Conservation (phyloP, 192 early-diverging fungal species). For the Pilaira anomala region DNA sequence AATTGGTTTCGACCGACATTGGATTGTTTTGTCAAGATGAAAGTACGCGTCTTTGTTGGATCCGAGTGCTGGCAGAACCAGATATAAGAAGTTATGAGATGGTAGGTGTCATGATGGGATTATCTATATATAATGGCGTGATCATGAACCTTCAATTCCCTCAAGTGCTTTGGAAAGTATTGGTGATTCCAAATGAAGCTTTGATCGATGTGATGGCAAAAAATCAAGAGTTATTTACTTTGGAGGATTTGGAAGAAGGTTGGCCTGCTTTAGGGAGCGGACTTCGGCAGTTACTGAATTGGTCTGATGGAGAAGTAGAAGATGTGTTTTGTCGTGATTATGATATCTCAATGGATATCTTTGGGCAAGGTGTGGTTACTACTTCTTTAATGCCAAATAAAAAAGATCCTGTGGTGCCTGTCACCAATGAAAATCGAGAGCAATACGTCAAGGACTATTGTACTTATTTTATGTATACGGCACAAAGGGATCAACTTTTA, state of each 20-base stretch:
- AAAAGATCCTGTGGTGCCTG: constrained; percentile 41
- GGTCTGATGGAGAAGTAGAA: constrained; percentile 57
- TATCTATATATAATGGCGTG: constrained; percentile 90
- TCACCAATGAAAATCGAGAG: constrained; percentile 73
- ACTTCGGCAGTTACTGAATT: constrained; percentile 73
- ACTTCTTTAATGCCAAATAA: constrained; percentile 47
- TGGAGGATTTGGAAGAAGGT: constrained; percentile 18
- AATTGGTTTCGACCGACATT: constrained; percentile 68
- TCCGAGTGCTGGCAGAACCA: constrained; percentile 49
- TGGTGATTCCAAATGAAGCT: constrained; percentile 7
- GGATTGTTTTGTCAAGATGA: constrained; percentile 69
- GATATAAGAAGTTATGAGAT: constrained; percentile 62
- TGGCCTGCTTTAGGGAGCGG: constrained; percentile 64
- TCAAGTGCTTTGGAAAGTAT: constrained; percentile 65
- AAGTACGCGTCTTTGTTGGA: constrained; percentile 74
- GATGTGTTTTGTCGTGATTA: constrained; percentile 83
- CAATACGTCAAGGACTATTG: constrained; percentile 73
- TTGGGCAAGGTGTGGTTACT: constrained; percentile 49
- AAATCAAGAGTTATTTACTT: constrained; percentile 9
- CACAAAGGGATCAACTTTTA: constrained; percentile 47
- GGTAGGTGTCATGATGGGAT: constrained; percentile 85
- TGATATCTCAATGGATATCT: constrained; percentile 70
- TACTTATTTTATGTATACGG: constrained; percentile 56
- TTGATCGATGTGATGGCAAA: constrained; percentile 2
- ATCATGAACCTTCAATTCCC: constrained; percentile 73